Evolutionary conservation across 495 filamentous ascomycete genomes (phyloP).

Genomic region (Penicillium odoratum): DNA sequence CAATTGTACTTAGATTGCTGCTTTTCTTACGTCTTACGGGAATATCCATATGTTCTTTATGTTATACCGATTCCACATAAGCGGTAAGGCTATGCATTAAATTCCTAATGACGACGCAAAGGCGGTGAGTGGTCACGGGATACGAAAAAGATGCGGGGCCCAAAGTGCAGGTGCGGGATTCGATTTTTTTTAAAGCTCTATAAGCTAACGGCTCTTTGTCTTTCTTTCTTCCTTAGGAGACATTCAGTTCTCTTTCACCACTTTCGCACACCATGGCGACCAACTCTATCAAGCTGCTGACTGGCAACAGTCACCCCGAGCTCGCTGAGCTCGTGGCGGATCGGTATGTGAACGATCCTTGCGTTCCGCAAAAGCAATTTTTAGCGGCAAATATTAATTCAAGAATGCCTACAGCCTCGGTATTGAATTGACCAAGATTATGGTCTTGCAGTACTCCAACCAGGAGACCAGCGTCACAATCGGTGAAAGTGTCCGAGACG

Average conservation of each 20-base stretch:
- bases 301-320: constrained; percentile 92
- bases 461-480: constrained; percentile 97
- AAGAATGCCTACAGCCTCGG: constrained; percentile 62
- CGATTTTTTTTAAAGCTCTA: constrained; percentile 21
- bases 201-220: constrained; percentile 2
- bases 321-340: constrained; percentile 88
- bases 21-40: constrained; percentile 13
- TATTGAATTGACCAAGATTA: constrained; percentile 88
- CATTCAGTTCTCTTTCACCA: not conserved
- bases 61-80: not conserved
- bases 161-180: constrained; percentile 22
- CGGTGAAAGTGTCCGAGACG: constrained; percentile 93
- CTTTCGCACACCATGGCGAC: constrained; percentile 56
- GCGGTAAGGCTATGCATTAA: not conserved
- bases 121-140: constrained; percentile 37
- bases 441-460: constrained; percentile 95
- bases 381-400: constrained; percentile 7
- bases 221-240: constrained; percentile 10
- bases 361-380: constrained; percentile 8
- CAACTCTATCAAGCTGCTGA: constrained; percentile 95
- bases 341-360: constrained; percentile 56
- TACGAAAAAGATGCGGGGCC: constrained; percentile 34
- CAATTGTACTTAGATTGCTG: constrained; percentile 35
- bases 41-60: constrained; percentile 21
- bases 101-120: not conserved